These are phyloP conservation scores for Daldinia sp. DNA, from an alignment of 2,329 filamentous ascomycete species.

Conservation along the genomic window DNA sequence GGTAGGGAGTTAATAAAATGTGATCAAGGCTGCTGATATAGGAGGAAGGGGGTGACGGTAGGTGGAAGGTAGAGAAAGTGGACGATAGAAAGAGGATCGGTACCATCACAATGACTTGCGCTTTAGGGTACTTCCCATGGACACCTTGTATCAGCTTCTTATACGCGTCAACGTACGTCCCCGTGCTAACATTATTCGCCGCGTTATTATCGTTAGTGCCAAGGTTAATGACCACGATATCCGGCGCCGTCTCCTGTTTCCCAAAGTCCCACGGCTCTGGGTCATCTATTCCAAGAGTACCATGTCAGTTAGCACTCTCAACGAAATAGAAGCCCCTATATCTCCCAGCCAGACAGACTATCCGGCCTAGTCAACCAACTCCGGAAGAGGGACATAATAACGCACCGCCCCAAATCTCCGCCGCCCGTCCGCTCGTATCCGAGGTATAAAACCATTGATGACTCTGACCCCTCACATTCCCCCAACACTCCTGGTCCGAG, in stretches of 20 bases:
- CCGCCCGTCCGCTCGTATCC: conserved; percentile 59
- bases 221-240: conserved; percentile 57
- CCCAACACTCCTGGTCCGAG: conserved; percentile 64
- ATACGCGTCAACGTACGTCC: conserved; percentile 52
- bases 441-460: conserved; percentile 67
- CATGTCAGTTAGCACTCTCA: too few relatives aligned
- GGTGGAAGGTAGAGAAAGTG: conserved; percentile 16
- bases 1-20: not conserved
- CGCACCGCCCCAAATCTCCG: conserved; percentile 53
- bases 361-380: too few relatives aligned
- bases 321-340: too few relatives aligned
- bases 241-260: conserved; percentile 51
- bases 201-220: conserved; percentile 58
- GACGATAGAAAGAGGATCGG: conserved; percentile 7
- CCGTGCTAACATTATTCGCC: conserved; percentile 51
- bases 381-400: conserved; percentile 20
- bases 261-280: conserved; percentile 57
- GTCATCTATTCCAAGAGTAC: conserved; percentile 44
- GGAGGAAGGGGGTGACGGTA: not conserved
- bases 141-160: conserved; percentile 56
- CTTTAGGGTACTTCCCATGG: conserved; percentile 56
- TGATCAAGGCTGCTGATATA: too few relatives aligned
- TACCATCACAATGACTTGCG: conserved; percentile 56
- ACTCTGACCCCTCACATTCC: conserved; percentile 57
- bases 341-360: too few relatives aligned